A percentile compares a stretch with the other conserved stretches of the same genome.
Evolutionary conservation across 78 protist species (phyloP).

Genomic region (Dictyostelium intermedium): DNA sequence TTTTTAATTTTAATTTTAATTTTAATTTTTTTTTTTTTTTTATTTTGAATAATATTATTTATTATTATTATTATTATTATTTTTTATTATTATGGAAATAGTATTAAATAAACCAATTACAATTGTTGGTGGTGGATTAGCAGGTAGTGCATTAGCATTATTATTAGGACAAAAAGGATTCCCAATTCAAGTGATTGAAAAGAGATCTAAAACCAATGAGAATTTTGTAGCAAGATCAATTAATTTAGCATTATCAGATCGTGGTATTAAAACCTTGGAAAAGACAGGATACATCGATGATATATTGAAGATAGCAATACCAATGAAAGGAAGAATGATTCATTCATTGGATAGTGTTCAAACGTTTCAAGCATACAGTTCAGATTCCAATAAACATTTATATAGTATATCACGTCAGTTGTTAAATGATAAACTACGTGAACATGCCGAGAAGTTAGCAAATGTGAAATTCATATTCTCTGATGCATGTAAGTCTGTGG

Average conservation of each 20-base stretch:
- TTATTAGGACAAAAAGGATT: conserved; percentile 24
- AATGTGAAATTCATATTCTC: conserved; percentile 50
- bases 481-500: neutral
- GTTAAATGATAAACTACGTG: conserved; percentile 33
- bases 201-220: conserved; percentile 9
- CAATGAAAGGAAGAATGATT: conserved; percentile 80
- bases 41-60: neutral
- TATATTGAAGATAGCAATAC: conserved; percentile 40
- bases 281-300: conserved; percentile 32
- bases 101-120: neutral
- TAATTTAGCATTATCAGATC: conserved; percentile 54
- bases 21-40: neutral
- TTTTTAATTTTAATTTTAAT: too few species aligned
- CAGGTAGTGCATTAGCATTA: conserved; percentile 52
- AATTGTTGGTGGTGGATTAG: conserved; percentile 53
- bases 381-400: conserved; percentile 33
- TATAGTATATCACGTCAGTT: conserved; percentile 52
- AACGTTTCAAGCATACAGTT: conserved; percentile 61
- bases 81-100: neutral
- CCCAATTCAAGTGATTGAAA: conserved; percentile 39
- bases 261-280: conserved; percentile 64
- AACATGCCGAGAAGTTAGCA: neutral
- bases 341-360: conserved; percentile 8
- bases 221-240: conserved; percentile 57
- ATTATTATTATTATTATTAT: neutral